These are phyloP conservation scores for Neopestalotiopsis rosae DNA, from an alignment of 2,329 filamentous ascomycete genomes.

Conservation along the genomic window DNA sequence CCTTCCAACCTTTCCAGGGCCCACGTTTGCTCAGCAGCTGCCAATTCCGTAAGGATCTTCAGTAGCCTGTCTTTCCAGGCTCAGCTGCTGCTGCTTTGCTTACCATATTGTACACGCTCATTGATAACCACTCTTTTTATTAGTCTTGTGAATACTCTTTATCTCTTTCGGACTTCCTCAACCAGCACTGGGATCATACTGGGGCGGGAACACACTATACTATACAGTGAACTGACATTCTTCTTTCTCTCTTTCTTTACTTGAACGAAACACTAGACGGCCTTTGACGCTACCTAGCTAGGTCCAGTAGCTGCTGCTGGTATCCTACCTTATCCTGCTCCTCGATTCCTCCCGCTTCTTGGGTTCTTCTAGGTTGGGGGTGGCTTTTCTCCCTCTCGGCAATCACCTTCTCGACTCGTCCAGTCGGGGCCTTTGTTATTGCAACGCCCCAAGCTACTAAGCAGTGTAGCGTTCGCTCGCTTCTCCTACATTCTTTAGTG, in stretches of 20 bases:
- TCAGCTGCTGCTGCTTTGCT: conserved; percentile 5
- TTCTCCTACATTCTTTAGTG: no score
- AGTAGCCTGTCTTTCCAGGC: conserved; percentile 2
- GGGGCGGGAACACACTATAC: neutral
- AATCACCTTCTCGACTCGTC: conserved; percentile 16
- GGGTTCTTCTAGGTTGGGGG: neutral
- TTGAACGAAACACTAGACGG: neutral
- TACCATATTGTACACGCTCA: neutral
- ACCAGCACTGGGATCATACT: conserved; percentile 13
- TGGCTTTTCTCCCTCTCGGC: neutral
- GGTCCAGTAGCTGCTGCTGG: neutral
- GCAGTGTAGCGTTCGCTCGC: neutral
- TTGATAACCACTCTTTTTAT: neutral
- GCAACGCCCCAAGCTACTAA: neutral
- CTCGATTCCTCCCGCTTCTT: neutral
- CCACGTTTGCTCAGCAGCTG: conserved; percentile 15
- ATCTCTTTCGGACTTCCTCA: conserved; percentile 18
- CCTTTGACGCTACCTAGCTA: neutral
- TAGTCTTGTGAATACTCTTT: conserved; percentile 13
- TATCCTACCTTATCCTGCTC: no score
- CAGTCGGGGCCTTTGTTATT: neutral
- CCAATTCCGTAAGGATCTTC: conserved; percentile 13
- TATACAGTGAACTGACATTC: neutral
- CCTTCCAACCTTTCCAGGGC: conserved; percentile 12
- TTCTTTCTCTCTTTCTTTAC: neutral